Conservation (phyloP, 176 grass and related monocot genomes). For the Rhynchospora breviuscula region DNA sequence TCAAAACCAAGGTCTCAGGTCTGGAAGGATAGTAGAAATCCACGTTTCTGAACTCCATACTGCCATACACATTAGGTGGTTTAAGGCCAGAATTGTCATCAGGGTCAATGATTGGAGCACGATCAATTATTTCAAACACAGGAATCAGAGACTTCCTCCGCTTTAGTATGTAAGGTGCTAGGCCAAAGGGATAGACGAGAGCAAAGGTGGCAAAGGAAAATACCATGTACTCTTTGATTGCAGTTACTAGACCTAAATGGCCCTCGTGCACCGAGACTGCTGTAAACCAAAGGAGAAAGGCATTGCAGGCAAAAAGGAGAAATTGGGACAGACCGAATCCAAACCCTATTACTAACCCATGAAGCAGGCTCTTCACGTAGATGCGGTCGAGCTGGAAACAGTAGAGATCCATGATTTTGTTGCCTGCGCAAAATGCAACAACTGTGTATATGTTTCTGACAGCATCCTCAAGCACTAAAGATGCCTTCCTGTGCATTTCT, state of each 20-base stretch:
- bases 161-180: conserved; percentile 96
- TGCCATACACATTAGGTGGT: conserved; percentile 92
- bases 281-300: conserved; percentile 91
- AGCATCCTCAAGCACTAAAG: conserved; percentile 93
- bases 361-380: conserved; percentile 76
- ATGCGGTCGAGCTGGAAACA: conserved; percentile 79
- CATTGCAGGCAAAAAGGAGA: conserved; percentile 94
- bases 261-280: conserved; percentile 52
- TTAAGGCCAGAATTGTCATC: conserved; percentile 89
- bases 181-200: conserved; percentile 91
- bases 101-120: conserved; percentile 79
- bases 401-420: conserved; percentile 99
- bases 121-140: conserved; percentile 88
- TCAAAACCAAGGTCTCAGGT: conserved; percentile 76
- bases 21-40: conserved; percentile 87
- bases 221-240: conserved; percentile 94
- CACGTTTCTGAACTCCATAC: conserved; percentile 83
- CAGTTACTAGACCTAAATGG: conserved; percentile 59
- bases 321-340: conserved; percentile 95
- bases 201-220: conserved; percentile 92
- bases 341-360: conserved; percentile 85
- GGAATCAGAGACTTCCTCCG: conserved; percentile 68
- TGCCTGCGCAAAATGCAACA: conserved; percentile 91
- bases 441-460: conserved; percentile 99
- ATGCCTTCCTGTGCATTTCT: conserved; percentile 95